Percentiles rank a stretch among this genome's conserved stretches.
Conservation (phyloP, 306 rosid species). For the peach (Prunus persica) region Prunus_persica_NCBIv2 NC_034012.1:13495501-13496000, state of each 20-base stretch:
- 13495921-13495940: slow-evolving; percentile 64
- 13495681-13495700: slow-evolving; percentile 27
- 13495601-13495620: slow-evolving; percentile 21
- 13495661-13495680: slow-evolving; percentile 7
- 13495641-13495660: slow-evolving; percentile 29
- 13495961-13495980: slow-evolving; percentile 73
- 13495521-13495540: slow-evolving; percentile 25
- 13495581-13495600: slow-evolving; percentile 16
- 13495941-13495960: slow-evolving; percentile 77
- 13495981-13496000: slow-evolving; percentile 60
- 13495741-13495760: slow-evolving; percentile 21
- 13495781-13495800: slow-evolving; percentile 98
- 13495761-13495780: slow-evolving; percentile 55
- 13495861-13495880: slow-evolving; percentile 98
- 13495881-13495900: slow-evolving; percentile 75
- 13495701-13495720: slow-evolving; percentile 19
- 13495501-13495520: slow-evolving; percentile 20
- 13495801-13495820: slow-evolving; percentile 79
- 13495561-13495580: slow-evolving; percentile 5
- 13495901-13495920: slow-evolving; percentile 62
- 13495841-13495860: slow-evolving; percentile 88
- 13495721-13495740: slow-evolving; percentile 13
- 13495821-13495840: slow-evolving; percentile 91
- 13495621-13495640: slow-evolving; percentile 29
- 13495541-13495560: slow-evolving; percentile 19